Evolutionary conservation across 768 basidiomycete species (phyloP).

Genomic region (Xerocomellus amylosporus): DNA sequence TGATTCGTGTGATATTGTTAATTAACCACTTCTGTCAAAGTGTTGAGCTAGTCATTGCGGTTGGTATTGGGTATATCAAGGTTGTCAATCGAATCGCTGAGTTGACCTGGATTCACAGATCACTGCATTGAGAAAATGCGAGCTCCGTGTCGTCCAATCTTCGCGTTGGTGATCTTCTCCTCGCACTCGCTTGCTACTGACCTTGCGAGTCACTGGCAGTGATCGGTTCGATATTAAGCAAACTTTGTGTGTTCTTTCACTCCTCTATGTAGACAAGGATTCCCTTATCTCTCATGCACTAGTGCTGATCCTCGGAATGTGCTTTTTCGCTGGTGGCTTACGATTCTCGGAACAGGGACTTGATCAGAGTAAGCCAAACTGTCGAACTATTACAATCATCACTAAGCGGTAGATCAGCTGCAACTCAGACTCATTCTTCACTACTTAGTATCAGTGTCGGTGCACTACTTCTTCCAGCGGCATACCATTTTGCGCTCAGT

Average conservation of each 20-base stretch:
- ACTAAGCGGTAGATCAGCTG: slow-evolving; percentile 32
- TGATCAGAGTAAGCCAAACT: slow-evolving; percentile 53
- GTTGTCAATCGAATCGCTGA: not conserved
- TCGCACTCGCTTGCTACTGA: slow-evolving; percentile 1
- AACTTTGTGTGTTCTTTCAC: slow-evolving; percentile 48
- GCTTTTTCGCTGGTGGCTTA: slow-evolving; percentile 82
- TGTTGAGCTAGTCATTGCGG: slow-evolving; percentile 68
- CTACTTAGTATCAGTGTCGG: slow-evolving; percentile 76
- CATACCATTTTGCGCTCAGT: slow-evolving; percentile 61
- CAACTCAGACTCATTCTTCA: slow-evolving; percentile 73
- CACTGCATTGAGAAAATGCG: slow-evolving; percentile 77
- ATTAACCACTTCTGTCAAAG: slow-evolving; percentile 29
- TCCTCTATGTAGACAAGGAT: not conserved
- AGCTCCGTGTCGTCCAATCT: slow-evolving; percentile 79
- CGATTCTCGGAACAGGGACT: slow-evolving; percentile 81
- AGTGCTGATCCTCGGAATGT: slow-evolving; percentile 88
- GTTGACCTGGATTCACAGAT: slow-evolving; percentile 38
- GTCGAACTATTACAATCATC: not conserved
- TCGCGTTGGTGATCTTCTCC: slow-evolving; percentile 48
- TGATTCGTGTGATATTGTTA: not conserved
- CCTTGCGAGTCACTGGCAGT: slow-evolving; percentile 44
- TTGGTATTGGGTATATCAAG: slow-evolving; percentile 35
- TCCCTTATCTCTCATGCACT: slow-evolving; percentile 6
- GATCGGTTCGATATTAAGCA: slow-evolving; percentile 81
- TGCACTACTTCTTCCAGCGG: slow-evolving; percentile 74